Base-by-base conservation (phyloP, 2,329 filamentous ascomycete genomes). In the Penicillium nordicum region DNA sequence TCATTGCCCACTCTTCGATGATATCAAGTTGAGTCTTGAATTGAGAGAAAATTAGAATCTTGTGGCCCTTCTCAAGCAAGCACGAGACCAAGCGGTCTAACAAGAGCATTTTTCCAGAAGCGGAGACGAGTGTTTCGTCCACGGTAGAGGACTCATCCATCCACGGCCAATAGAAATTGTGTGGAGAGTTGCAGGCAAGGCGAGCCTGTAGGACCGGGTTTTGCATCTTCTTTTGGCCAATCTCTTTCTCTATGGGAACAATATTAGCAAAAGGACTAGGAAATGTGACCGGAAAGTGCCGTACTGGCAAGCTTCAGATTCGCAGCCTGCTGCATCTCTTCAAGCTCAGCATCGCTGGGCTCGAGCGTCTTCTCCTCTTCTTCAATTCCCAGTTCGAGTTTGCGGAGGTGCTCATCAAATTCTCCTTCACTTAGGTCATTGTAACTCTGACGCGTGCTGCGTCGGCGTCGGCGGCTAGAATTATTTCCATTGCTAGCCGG, bases 161-260 rank as follows among this genome's bases (percentile, higher is more conserved):
- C 84, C 93, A 97, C 0, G 94, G 93, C 70, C 92, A 95, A 75
- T 96, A 97, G 72, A 99, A 97, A 69, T 97, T 96, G 74, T 97
- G 92, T 0, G 94, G 94, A 0, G 87, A 90, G 72, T 99, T 96
- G 74, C 94, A 97, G 11, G 90, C 91, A 0, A 97, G 82, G 0
- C 94, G 88, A 4, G 96, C 84, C 71, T 99, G 94, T 80, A 96
- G 91, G 21, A 97, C 77, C 0, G 92, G 89, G 63, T 99, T 99
- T 45, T 94, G 92, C 1, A 97, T 81, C 68, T 96, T 97, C 78
- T 97, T 97, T 42, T 85, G 84, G 4, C 86, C 80, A n/a, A 97
- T 90, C 71, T 97, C 90, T 53, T 89, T 88, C 71, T 93, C 86
- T 86, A 67, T 58, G 12, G 18, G 14, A 0, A 0, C 30, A 27